Evolutionary conservation across 495 filamentous ascomycete species (phyloP).

Genomic region (Massariosphaeria phaeospora): DNA sequence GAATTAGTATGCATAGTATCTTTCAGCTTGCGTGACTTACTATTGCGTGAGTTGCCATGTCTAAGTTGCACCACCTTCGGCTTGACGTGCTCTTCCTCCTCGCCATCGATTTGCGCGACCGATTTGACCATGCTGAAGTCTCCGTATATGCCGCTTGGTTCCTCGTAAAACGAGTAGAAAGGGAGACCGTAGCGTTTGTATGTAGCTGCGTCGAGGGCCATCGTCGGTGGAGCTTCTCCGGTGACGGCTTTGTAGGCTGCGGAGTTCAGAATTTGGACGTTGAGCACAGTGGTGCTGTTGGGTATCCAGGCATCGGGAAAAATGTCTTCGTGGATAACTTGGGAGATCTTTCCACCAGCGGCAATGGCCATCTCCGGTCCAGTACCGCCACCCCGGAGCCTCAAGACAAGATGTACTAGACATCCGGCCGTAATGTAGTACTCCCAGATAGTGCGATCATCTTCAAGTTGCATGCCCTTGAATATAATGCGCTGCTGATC

Average conservation of each 20-base stretch:
- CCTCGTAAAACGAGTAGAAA: slow-evolving; percentile 33
- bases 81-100: slow-evolving; percentile 12
- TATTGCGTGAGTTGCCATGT: background rate
- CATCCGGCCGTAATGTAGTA: background rate
- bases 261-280: slow-evolving; percentile 35
- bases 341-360: slow-evolving; percentile 40
- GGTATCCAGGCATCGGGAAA: slow-evolving; percentile 20
- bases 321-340: slow-evolving; percentile 33
- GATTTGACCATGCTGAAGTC: slow-evolving; percentile 30
- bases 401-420: slow-evolving; percentile 5
- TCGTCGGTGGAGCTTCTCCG: slow-evolving; percentile 33
- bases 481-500: slow-evolving; percentile 3
- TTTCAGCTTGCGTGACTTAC: background rate
- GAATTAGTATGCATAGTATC: background rate
- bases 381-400: background rate
- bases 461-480: background rate
- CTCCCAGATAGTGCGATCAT: slow-evolving; percentile 1
- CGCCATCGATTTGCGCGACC: slow-evolving; percentile 26
- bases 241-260: slow-evolving; percentile 39
- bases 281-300: slow-evolving; percentile 21
- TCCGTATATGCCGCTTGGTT: slow-evolving; percentile 27
- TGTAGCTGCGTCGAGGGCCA: slow-evolving; percentile 33
- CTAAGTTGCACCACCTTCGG: background rate
- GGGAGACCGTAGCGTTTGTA: slow-evolving; percentile 31
- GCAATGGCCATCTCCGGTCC: slow-evolving; percentile 36